Conservation (phyloP, 1,139 yeast species). For the Candida labiduridarum region DNA sequence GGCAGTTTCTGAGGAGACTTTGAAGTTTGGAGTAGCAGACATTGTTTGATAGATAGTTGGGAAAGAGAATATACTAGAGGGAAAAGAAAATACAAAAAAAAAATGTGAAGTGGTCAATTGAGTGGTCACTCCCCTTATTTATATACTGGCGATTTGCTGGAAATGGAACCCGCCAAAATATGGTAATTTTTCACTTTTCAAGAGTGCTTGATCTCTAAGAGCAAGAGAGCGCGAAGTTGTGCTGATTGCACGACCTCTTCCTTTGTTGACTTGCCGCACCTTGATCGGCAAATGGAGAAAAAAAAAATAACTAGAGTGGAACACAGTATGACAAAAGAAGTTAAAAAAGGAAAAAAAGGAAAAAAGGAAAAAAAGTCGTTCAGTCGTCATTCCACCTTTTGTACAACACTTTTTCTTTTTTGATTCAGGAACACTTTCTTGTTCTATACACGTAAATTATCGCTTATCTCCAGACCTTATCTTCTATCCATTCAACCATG, state of each 20-base stretch:
- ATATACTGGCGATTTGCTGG: neutral
- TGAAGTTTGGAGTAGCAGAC: conserved; percentile 25
- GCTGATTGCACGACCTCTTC: conserved; percentile 1
- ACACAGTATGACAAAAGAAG: neutral
- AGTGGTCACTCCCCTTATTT: neutral
- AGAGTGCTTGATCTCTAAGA: conserved; percentile 5
- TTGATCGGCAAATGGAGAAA: neutral
- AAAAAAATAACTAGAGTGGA: neutral
- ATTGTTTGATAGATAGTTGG: conserved; percentile 4
- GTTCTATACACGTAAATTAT: neutral
- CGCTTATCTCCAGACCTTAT: neutral
- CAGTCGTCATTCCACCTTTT: conserved; percentile 7
- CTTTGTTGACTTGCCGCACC: neutral
- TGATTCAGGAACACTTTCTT: neutral
- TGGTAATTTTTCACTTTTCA: neutral
- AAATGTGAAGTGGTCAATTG: neutral
- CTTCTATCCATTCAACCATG: conserved; percentile 7
- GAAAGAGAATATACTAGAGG: neutral
- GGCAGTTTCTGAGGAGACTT: conserved; percentile 67
- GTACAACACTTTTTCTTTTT: neutral
- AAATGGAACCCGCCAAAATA: neutral
- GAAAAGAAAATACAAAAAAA: neutral
- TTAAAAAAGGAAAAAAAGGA: neutral
- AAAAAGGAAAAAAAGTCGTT: neutral
- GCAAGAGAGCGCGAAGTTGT: conserved; percentile 2